These are phyloP conservation scores for Claviceps cyperi DNA, from an alignment of 2,329 filamentous ascomycete genomes.

Conservation along the genomic window DNA sequence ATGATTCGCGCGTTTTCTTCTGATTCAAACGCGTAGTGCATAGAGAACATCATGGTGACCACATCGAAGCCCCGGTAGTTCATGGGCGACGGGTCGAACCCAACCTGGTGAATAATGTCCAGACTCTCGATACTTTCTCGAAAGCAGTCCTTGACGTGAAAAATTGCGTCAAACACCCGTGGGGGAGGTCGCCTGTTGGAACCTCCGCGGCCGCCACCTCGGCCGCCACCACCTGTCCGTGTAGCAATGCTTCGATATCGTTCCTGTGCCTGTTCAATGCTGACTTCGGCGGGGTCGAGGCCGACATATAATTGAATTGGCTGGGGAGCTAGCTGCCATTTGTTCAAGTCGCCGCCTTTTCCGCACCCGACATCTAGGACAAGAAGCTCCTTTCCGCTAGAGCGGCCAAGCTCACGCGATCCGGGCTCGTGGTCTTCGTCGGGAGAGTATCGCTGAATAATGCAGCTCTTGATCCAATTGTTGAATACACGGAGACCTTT, in stretches of 20 bases:
- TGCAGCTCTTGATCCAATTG: slow-evolving; percentile 96
- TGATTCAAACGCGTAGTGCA: slow-evolving; percentile 95
- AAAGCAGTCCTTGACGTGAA: slow-evolving; percentile 86
- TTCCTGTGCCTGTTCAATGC: slow-evolving; percentile 78
- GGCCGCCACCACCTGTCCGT: slow-evolving; percentile 38
- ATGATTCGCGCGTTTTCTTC: slow-evolving; percentile 83
- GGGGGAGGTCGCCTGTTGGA: slow-evolving; percentile 32
- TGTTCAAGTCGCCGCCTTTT: slow-evolving; percentile 87
- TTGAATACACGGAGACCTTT: slow-evolving; percentile 91
- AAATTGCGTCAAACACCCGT: slow-evolving; percentile 68
- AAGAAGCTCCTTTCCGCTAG: slow-evolving; percentile 47
- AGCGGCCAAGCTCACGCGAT: slow-evolving; percentile 37
- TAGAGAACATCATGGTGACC: slow-evolving; percentile 98
- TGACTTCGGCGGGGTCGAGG: slow-evolving; percentile 82
- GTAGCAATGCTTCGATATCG: slow-evolving; percentile 62
- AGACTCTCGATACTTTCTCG: slow-evolving; percentile 71
- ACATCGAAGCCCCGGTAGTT: slow-evolving; percentile 78
- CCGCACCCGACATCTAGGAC: slow-evolving; percentile 93
- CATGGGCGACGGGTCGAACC: slow-evolving; percentile 67
- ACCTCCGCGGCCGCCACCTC: slow-evolving; percentile 39
- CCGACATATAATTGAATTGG: slow-evolving; percentile 87
- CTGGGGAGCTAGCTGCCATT: slow-evolving; percentile 93
- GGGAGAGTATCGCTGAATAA: slow-evolving; percentile 92
- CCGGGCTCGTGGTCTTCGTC: slow-evolving; percentile 57
- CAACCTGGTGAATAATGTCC: slow-evolving; percentile 69